Evolutionary conservation across 495 filamentous ascomycete species (phyloP), one percentile per base, ranked within the genome.

Genomic region (Aspergillus biplanus): DNA sequence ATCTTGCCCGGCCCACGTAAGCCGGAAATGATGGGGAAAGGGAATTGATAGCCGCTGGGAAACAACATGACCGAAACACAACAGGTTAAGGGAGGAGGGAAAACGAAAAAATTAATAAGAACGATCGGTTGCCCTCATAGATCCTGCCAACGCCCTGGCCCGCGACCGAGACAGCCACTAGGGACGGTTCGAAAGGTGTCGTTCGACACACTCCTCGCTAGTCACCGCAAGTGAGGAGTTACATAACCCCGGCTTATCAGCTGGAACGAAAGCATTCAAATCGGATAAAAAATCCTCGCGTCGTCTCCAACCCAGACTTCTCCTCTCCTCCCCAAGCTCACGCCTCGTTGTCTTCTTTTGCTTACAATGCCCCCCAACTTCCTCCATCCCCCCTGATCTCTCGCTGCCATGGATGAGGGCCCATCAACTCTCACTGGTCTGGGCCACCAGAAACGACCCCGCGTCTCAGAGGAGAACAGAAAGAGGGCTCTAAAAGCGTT

Each of bases 401-500:
- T 49, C 56, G 54, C 61, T 56, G 58, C 54, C 37, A 70, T 70
- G 68, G 73, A 76, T 57, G 55, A 72, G 73, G 68, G 61, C 52
- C 65, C 67, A 58, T 58, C 68, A 61, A 68, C 70, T 53, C 67
- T 68, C 58, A 58, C 71, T 60, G 69, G 69, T 31, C 49, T 60
- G 21, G 72, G 74, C 64, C 75, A 73, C 47, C 75, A 73, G 63
- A 82, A 82, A 65, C 75, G 79, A 68, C 78, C 78, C 62, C 79
- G 79, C 39, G 77, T 82, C 59, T 73, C 79, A 47, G 79, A 82
- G 63, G 79, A 82, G 63, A 79, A 82, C 67, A 76, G 79, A 69
- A 82, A 82, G 65, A 73, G 79, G 67, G 79, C 79, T n/a, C n/a
- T n/a, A n/a, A n/a, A n/a, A n/a, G n/a, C n/a, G 79, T 82, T 64